Evolutionary conservation across 768 basidiomycete species (phyloP).

Genomic region (Tulasnella sp.): DNA sequence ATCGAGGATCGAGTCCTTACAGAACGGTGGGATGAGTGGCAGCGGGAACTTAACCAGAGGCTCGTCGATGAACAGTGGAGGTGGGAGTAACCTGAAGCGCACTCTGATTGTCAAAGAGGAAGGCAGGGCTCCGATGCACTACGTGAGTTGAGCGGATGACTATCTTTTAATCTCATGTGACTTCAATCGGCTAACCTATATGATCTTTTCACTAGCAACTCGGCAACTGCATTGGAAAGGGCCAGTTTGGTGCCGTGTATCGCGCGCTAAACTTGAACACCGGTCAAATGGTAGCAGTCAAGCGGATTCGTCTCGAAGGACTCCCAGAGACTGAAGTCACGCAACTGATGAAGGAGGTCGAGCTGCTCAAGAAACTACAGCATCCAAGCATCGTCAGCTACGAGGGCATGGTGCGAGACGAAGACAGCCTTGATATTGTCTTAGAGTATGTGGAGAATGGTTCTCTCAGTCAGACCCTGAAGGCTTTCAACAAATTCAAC

Average conservation of each 20-base stretch:
- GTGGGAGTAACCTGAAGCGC: slow-evolving; percentile 48
- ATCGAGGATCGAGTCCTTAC: slow-evolving; percentile 64
- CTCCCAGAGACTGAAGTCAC: slow-evolving; percentile 82
- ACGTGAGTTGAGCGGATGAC: slow-evolving; percentile 43
- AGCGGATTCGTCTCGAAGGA: slow-evolving; percentile 83
- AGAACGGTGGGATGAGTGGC: slow-evolving; percentile 40
- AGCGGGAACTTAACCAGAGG: slow-evolving; percentile 50
- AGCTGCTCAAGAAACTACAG: slow-evolving; percentile 76
- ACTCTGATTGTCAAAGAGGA: slow-evolving; percentile 69
- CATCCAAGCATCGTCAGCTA: slow-evolving; percentile 98
- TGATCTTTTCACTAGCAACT: slow-evolving; percentile 55
- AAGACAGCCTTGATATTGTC: slow-evolving; percentile 80
- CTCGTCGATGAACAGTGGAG: slow-evolving; percentile 34
- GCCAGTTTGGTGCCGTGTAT: slow-evolving; percentile 95
- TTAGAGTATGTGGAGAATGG: slow-evolving; percentile 98
- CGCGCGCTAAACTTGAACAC: slow-evolving; percentile 87
- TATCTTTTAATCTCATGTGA: slow-evolving; percentile 4
- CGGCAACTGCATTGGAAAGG: slow-evolving; percentile 92
- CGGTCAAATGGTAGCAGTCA: slow-evolving; percentile 98
- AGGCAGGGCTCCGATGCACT: slow-evolving; percentile 67
- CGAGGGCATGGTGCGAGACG: slow-evolving; percentile 87
- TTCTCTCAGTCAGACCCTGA: slow-evolving; percentile 84
- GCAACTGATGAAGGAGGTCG: slow-evolving; percentile 89
- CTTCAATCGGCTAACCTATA: slow-evolving; percentile 13
- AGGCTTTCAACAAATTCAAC: slow-evolving; percentile 87